Conservation (phyloP, 2,329 filamentous ascomycete genomes). For the Apiospora kogelbergensis region DNA sequence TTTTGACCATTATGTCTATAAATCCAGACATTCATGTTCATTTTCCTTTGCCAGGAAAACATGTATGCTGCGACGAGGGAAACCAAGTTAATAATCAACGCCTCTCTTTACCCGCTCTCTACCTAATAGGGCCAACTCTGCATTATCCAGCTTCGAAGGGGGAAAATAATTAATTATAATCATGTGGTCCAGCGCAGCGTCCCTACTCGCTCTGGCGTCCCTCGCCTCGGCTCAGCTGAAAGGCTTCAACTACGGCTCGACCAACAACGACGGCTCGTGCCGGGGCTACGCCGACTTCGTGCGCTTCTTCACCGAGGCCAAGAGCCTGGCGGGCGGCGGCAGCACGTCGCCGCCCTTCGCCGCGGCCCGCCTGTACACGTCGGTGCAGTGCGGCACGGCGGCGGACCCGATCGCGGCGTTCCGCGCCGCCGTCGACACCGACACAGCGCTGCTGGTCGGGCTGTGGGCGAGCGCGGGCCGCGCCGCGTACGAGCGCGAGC, state of each 20-base stretch:
- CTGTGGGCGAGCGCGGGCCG: slow-evolving; percentile 30
- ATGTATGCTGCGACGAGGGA: not conserved
- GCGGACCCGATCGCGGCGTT: slow-evolving; percentile 29
- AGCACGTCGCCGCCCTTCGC: slow-evolving; percentile 39
- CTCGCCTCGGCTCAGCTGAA: slow-evolving; percentile 21
- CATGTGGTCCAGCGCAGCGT: not conserved
- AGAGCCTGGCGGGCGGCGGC: slow-evolving; percentile 38
- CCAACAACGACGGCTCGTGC: slow-evolving; percentile 37
- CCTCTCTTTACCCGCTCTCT: too few relatives aligned
- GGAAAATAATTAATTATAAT: not conserved
- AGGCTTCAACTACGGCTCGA: slow-evolving; percentile 49
- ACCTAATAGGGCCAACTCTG: too few relatives aligned
- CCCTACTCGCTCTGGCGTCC: slow-evolving; percentile 11
- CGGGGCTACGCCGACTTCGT: slow-evolving; percentile 43
- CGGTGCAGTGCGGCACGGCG: slow-evolving; percentile 31
- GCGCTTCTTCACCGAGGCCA: slow-evolving; percentile 43
- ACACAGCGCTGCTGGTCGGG: slow-evolving; percentile 27
- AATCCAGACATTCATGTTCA: not conserved
- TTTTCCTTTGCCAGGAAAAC: too few relatives aligned
- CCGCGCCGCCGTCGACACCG: slow-evolving; percentile 30
- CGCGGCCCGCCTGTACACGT: slow-evolving; percentile 44
- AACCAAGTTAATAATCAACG: too few relatives aligned
- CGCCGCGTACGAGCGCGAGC: slow-evolving; percentile 24
- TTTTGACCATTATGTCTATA: not conserved
- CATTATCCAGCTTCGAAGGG: too few relatives aligned